These are phyloP conservation scores for Sphaerostilbella broomeana DNA, from an alignment of 2,329 filamentous ascomycete genomes.

Conservation along the genomic window DNA sequence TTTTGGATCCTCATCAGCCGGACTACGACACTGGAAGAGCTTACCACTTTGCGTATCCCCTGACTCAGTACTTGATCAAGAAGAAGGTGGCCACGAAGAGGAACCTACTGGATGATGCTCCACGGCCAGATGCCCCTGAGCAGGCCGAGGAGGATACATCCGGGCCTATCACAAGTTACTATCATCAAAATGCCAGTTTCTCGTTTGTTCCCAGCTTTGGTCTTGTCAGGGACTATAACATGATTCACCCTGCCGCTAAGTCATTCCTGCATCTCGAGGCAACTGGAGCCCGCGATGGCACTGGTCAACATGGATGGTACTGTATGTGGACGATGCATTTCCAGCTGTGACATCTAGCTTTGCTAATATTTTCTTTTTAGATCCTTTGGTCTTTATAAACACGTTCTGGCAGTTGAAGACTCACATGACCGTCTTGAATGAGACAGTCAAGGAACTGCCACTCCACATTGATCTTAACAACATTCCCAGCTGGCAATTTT, in stretches of 20 bases:
- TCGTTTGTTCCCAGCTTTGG: conserved; percentile 79
- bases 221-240: conserved; percentile 56
- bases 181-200: conserved; percentile 90
- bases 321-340: conserved; percentile 36
- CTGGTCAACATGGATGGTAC: conserved; percentile 89
- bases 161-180: conserved; percentile 77
- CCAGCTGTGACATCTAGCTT: neutral
- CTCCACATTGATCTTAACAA: conserved; percentile 80
- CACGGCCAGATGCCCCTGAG: conserved; percentile 35
- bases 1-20: conserved; percentile 66
- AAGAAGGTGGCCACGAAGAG: conserved; percentile 85
- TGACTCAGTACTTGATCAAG: conserved; percentile 86
- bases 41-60: conserved; percentile 74
- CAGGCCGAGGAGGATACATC: conserved; percentile 46
- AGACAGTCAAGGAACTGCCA: conserved; percentile 75
- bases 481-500: conserved; percentile 83
- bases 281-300: conserved; percentile 73
- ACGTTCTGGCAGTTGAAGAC: conserved; percentile 93
- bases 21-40: conserved; percentile 70
- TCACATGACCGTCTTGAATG: conserved; percentile 88
- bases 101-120: conserved; percentile 64
- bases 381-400: conserved; percentile 84
- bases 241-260: conserved; percentile 65
- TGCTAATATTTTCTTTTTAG: conserved; percentile 24
- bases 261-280: conserved; percentile 75